Base-by-base conservation (phyloP, 768 basidiomycete genomes). In the Sporobolomyces phaffii region DNA sequence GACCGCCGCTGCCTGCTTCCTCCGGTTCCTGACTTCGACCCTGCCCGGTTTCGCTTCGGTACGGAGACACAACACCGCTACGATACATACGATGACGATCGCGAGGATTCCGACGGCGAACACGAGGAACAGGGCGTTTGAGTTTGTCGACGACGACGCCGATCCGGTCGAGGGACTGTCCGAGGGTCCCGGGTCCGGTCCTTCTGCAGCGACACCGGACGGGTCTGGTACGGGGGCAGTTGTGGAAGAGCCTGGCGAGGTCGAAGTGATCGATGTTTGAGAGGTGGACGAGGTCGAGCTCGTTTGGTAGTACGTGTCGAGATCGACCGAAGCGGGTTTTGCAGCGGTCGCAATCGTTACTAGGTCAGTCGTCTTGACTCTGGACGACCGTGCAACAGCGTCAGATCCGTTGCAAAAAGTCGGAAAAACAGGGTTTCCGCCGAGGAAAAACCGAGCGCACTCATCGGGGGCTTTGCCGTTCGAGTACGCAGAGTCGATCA, bases 21-120 rank as follows among this genome's bases (percentile, higher is more conserved):
- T n/a, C n/a, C n/a, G n/a, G n/a, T n/a, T n/a, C n/a, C n/a, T n/a
- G n/a, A n/a, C n/a, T n/a, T n/a, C n/a, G n/a, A 26, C 47, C 24
- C 58, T 52, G 14, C 51, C 51, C 20, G 34, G 7, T 26, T 51
- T 61, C 20, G 60, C 49, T 31, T 40, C 44, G 6, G 60, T 44
- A 17, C 50, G 18, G 13, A 31, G 29, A 10, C 40, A 62, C 31
- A 62, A 7, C 3, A 38, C 40, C 5, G 50, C 38, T 11, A 62
- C 13, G 20, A 53, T 34, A n/a, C 49, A 40, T 5, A 51, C 47
- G 22, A 61, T 41, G 18, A 61, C 38, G 49, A 61, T 31, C 20
- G n/a, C 60, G 22, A 50, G 34, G 38, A 62, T 17, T 10, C 41
- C 51, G 38, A 44, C 18, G 20, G 51, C 50, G 11, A 53, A 31